Conservation (phyloP, 1,139 yeast species). For the Kodamaea derodonti region DNA sequence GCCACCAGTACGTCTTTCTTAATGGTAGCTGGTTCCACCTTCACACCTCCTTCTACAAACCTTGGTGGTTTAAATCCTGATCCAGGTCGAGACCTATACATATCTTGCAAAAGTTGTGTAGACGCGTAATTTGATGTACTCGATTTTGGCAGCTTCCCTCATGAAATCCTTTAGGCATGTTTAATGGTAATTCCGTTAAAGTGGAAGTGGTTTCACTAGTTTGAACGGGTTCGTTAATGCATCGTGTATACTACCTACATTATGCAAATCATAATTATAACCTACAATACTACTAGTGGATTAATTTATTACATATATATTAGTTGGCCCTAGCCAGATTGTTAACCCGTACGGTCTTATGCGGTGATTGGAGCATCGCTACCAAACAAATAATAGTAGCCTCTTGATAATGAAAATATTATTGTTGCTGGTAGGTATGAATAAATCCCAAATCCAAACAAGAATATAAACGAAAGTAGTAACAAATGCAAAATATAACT, state of each 20-base stretch:
- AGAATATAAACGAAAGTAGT: conserved; percentile 27
- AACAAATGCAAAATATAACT: conserved; percentile 27
- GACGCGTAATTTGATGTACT: not conserved
- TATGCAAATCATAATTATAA: too few species aligned
- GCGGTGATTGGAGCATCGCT: conserved; percentile 9
- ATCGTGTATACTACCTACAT: too few species aligned
- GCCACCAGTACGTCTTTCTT: not conserved
- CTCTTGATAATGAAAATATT: conserved; percentile 28
- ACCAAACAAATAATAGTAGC: conserved; percentile 37
- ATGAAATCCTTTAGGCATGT: too few species aligned
- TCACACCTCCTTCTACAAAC: not conserved
- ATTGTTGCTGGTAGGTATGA: conserved; percentile 32
- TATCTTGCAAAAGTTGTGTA: too few species aligned
- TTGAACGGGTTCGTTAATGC: too few species aligned
- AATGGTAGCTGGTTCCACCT: not conserved
- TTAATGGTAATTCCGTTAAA: too few species aligned
- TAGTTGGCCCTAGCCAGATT: too few species aligned
- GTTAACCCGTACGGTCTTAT: too few species aligned
- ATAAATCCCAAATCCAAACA: conserved; percentile 37
- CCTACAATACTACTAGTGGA: too few species aligned
- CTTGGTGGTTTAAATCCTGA: conserved; percentile 1
- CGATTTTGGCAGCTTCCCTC: too few species aligned
- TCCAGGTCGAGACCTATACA: conserved; percentile 1
- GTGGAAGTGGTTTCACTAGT: too few species aligned
- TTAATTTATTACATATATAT: too few species aligned